Conservation (phyloP, 257 asterid species). For the Scutellaria minor region DNA sequence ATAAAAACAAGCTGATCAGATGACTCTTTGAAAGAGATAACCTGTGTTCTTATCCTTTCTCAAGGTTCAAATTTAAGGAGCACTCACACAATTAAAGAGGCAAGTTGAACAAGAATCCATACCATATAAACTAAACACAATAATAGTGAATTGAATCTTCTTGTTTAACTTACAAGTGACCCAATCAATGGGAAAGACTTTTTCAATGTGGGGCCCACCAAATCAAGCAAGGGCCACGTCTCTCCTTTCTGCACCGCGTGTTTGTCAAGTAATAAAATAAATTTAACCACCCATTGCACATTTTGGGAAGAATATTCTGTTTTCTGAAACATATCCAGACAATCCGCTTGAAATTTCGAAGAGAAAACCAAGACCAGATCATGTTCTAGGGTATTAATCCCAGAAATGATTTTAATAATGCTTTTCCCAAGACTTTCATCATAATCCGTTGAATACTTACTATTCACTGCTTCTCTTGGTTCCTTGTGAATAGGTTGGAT, state of each 20-base stretch:
- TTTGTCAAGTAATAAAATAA: conserved; percentile 61
- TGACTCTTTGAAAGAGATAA: conserved; percentile 6
- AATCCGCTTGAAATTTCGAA: conserved; percentile 66
- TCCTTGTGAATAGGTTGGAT: conserved; percentile 51
- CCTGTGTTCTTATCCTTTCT: conserved; percentile 10
- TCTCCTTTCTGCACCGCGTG: conserved; percentile 77
- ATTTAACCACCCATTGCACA: conserved; percentile 56
- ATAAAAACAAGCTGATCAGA: not conserved
- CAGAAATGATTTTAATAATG: conserved; percentile 75
- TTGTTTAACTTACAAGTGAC: conserved; percentile 62
- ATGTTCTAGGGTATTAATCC: conserved; percentile 52
- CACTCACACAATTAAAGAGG: conserved; percentile 7
- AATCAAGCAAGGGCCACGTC: conserved; percentile 79
- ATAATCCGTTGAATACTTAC: conserved; percentile 55
- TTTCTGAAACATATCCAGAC: conserved; percentile 61
- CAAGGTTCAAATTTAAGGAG: conserved; percentile 3
- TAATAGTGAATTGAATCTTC: conserved; percentile 24
- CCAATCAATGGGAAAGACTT: conserved; percentile 61
- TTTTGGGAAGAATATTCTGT: conserved; percentile 55
- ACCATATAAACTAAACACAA: conserved; percentile 11
- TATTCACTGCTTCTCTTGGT: conserved; percentile 54
- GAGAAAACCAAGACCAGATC: conserved; percentile 65
- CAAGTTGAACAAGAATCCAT: conserved; percentile 12
- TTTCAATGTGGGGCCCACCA: conserved; percentile 74
- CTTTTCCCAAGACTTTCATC: conserved; percentile 80